Base-by-base conservation (phyloP, 768 basidiomycete species). In the Sistotremastrum niveocremeum region DNA sequence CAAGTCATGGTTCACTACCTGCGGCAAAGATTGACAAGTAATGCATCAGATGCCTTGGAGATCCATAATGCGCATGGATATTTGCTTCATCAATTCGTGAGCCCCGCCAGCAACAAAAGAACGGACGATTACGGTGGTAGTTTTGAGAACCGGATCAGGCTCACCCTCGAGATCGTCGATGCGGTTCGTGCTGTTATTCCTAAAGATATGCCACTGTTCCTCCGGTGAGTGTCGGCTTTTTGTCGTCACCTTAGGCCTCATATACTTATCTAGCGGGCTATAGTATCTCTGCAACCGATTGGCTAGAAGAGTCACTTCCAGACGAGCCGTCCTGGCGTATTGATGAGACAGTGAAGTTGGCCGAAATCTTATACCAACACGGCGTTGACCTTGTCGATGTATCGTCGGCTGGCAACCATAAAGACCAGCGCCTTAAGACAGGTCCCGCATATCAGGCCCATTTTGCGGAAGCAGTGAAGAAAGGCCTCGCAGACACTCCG, bases 331-430 rank as follows among this genome's bases (percentile, higher is more conserved):
- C 74, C 5, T 85, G 86, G 84, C 70, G 72, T 10, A 51, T 72
- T 1, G 75, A 81, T 56, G 85, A 88, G 56, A 83, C 79, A 2
- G 73, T 73, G 28, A 63, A 69, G 33, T 64, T 87, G 28, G 73
- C 77, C 2, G 62, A 66, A 11, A 70, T 78, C 50, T 69, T 88
- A 11, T 67, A 66, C 11, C 69, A 73, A 9, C 70, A 76, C 39
- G 84, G 84, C 4, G 72, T 88, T 44, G 87, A 88, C 59, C 64
- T 89, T 34, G 61, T 89, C 40, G 86, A 89, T 52, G 72, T 84
- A 34, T 81, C 78, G 4, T 69, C 70, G 0, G 84, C 77, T 3
- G 87, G 84, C 1, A 74, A 70, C 44, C 63, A 69, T 47, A 57
- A 67, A 1, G 53, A 56, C 38, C 73, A 74, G 48, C 6, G 48